These are phyloP conservation scores for Calonectria ilicicola DNA, from an alignment of 2,329 filamentous ascomycete species.

Conservation along the genomic window DNA sequence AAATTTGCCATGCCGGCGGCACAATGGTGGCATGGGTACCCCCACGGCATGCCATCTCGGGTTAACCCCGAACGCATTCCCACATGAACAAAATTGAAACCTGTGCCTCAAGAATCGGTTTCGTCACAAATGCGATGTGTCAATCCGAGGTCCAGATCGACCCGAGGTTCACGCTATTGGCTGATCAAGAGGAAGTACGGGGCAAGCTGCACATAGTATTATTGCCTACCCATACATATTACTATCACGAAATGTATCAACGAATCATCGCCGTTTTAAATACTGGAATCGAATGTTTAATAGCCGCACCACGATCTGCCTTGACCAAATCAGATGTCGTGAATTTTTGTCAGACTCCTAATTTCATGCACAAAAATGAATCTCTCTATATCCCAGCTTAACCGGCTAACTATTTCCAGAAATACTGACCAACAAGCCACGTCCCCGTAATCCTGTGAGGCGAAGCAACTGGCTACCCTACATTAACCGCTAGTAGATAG, in stretches of 20 bases:
- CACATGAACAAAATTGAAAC: background rate
- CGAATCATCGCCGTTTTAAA: too few species aligned
- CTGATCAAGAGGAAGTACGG: background rate
- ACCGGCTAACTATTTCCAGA: too few species aligned
- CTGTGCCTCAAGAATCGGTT: background rate
- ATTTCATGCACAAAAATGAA: too few species aligned
- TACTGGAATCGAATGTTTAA: too few species aligned
- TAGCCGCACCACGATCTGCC: too few species aligned
- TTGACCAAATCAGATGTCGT: too few species aligned
- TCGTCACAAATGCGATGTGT: background rate
- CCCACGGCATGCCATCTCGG: background rate
- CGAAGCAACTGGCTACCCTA: too few species aligned
- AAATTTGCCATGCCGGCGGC: background rate
- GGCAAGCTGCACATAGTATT: background rate
- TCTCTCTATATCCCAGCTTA: too few species aligned
- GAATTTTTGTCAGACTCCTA: too few species aligned
- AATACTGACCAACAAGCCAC: too few species aligned
- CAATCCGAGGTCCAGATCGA: background rate
- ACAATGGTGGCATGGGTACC: background rate
- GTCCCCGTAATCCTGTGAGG: too few species aligned
- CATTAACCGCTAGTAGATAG: too few species aligned
- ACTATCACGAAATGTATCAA: background rate
- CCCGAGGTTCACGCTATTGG: background rate
- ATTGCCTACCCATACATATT: background rate
- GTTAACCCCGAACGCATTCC: background rate